Base-by-base conservation (phyloP, 495 filamentous ascomycete genomes). In the Aspergillus incahuasiensis region DNA sequence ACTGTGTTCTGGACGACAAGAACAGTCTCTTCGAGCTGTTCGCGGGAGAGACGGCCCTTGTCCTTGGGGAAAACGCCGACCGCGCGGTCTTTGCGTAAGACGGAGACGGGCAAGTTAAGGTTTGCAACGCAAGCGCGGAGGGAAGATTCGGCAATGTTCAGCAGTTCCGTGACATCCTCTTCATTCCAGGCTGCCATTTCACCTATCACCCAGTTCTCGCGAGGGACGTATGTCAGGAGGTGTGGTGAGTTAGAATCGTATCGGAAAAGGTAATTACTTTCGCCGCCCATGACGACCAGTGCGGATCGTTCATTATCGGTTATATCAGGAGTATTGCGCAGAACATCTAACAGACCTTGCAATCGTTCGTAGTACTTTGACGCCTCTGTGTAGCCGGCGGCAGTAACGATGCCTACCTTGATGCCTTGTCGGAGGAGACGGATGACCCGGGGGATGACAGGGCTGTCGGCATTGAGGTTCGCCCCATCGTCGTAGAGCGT, bases 401-500 rank as follows among this genome's bases (percentile, higher is more conserved):
- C 95, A 0, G 95, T 98, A 24, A 98, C 94, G 64, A 98, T 97
- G 40, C 91, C 95, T 54, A 98, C 83, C 58, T 87, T 86, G 57
- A 87, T 84, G 4, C 77, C 82, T 43, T 73, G 75, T 8, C 57
- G 56, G 30, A 90, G 73, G 3, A 90, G 74, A n/a, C 78, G 76
- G 13, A 96, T 68, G 39, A 98, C 84, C 6, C 89, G 83, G 0
- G 84, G 68, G 52, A 97, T 90, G 12, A 95, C 86, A 0, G 89
- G 86, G 69, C 86, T 95, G 18, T 80, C 76, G 2, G 80, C 66
- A 32, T 81, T 83, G 40, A 98, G 78, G 57, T 82, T 89, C 60
- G 90, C 76, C 11, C 92, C 95, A 64, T 98, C 92, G 58, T 96
- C 91, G 68, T 97, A 97, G 35, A 98, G 82, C 6, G 95, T 98